Base-by-base conservation (phyloP, 176 grass and related monocot species). In the Musa troglodytarum region DNA sequence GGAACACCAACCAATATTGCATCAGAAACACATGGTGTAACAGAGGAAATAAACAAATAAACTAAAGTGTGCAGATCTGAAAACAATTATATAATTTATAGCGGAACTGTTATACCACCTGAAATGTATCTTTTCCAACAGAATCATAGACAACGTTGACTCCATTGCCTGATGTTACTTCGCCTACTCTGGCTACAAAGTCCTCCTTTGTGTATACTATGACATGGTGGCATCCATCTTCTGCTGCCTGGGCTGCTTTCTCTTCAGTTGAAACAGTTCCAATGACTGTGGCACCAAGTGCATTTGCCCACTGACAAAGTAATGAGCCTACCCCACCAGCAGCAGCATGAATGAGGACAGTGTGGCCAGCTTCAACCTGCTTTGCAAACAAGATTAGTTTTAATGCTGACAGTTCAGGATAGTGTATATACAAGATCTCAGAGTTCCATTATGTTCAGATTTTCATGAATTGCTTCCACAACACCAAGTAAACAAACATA, bases 131-230 rank as follows among this genome's bases (percentile, higher is more conserved):
- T 84, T 93, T 98, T 23, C 94, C 94, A 49, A 98, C 88, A 56
- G 90, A 91, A 85, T 98, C 94, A 80, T 98, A 98, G 20, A 98
- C 90, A 54, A 86, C 88, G 56, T 91, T 77, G 15, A 98, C 94
- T 55, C 90, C 94, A 79, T 89, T 91, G 11, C 82, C 90, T 10
- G 25, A 73, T 68, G 94, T 98, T 70, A 98, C 91, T 78, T 93
- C 88, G 75, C 84, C 82, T 72, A 98, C 94, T 84, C 69, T 91
- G 65, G 80, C n/a, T 2, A 80, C 94, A 10, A 98, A 87, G 78
- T 98, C 86, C 73, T 93, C 84, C 84, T 87, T 89, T 28, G 81
- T 98, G 76, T 85, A 87, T 19, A 93, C 61, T 74, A 98, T 98
- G 55, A 83, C 78, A 76, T 93, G 88, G 76, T 78, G 83, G 1